phyloP scores from a whole-genome alignment of 106 monocot species.

The Cymbidium sinense region DNA sequence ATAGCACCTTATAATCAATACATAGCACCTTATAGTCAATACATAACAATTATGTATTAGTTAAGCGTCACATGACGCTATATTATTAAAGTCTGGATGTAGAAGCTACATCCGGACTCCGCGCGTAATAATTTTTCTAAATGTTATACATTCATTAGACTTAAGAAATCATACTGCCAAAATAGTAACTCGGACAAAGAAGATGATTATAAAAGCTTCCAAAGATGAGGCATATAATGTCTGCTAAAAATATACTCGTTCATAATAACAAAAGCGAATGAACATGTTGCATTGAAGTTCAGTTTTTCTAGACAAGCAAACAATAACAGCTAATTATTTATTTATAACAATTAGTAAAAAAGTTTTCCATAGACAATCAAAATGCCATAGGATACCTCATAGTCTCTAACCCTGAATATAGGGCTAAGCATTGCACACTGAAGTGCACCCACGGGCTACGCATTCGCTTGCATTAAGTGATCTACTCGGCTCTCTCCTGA shows the following conservation, averaged over 20 bases:
- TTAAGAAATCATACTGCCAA: background rate
- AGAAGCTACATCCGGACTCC: too few relatives aligned
- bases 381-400: conserved; percentile 41
- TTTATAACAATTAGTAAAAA: background rate
- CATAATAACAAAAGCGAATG: background rate
- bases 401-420: conserved; percentile 64
- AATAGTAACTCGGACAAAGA: background rate
- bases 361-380: background rate
- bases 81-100: too few relatives aligned
- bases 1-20: too few relatives aligned
- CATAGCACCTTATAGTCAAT: too few relatives aligned
- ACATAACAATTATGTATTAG: too few relatives aligned
- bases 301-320: background rate
- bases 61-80: too few relatives aligned
- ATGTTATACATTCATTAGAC: background rate
- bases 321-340: background rate
- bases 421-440: conserved; percentile 80
- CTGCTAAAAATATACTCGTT: background rate
- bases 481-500: conserved; percentile 46
- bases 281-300: background rate
- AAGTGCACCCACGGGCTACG: conserved; percentile 72
- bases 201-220: background rate
- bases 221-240: background rate
- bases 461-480: conserved; percentile 82
- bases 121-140: too few relatives aligned